Evolutionary conservation across 2,329 filamentous ascomycete genomes (phyloP).

Genomic region (Colletotrichum liriopes): DNA sequence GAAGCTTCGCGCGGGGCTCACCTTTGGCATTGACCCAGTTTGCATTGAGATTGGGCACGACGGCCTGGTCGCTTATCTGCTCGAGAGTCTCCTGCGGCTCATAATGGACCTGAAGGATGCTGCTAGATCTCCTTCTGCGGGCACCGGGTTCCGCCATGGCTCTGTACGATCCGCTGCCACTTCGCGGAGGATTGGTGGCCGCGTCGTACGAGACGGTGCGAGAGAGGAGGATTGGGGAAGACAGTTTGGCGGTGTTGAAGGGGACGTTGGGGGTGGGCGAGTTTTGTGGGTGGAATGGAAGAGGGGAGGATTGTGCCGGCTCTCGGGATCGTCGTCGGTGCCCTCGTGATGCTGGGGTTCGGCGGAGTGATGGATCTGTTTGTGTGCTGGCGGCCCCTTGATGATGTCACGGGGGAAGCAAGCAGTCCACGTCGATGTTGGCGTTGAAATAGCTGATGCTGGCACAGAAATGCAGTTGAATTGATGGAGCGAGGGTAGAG

Average conservation of each 20-base stretch:
- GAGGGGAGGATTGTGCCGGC: conserved; percentile 16
- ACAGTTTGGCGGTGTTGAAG: conserved; percentile 92
- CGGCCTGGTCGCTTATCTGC: conserved; percentile 96
- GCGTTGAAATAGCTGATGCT: conserved; percentile 22
- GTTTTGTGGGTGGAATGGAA: conserved; percentile 45
- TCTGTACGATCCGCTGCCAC: conserved; percentile 72
- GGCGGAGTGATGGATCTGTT: conserved; percentile 19
- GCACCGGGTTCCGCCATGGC: conserved; percentile 77
- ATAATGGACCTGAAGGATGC: conserved; percentile 92
- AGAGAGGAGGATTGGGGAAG: conserved; percentile 88
- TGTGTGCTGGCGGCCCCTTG: conserved; percentile 29
- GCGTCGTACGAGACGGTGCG: conserved; percentile 94
- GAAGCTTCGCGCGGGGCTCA: conserved; percentile 60
- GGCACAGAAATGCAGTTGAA: conserved; percentile 20
- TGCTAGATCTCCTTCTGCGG: conserved; percentile 94
- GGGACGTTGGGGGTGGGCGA: conserved; percentile 46
- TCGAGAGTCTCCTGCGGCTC: conserved; percentile 97
- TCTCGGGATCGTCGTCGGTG: conserved; percentile 36
- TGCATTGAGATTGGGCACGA: conserved; percentile 94
- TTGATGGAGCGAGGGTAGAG: conserved; percentile 36
- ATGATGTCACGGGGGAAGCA: conserved; percentile 42
- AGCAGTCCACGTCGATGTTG: conserved; percentile 25
- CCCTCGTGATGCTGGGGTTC: conserved; percentile 30
- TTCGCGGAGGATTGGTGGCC: conserved; percentile 78
- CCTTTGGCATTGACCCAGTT: conserved; percentile 99